phyloP scores from a whole-genome alignment of 768 basidiomycete genomes.

The Tricholoma matsutake region DNA sequence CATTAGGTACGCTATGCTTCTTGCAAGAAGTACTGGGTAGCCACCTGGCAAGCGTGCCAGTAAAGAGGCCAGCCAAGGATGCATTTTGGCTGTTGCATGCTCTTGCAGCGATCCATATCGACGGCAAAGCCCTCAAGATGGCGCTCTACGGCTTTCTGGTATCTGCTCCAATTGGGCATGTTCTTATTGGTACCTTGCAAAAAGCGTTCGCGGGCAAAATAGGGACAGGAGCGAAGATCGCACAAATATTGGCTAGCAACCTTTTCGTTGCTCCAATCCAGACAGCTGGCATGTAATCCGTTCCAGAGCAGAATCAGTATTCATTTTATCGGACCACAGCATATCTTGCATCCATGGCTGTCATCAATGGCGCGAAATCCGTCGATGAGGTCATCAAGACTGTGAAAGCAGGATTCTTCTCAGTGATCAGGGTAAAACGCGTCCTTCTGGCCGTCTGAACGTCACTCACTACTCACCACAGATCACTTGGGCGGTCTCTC shows the following conservation, averaged over 20 bases:
- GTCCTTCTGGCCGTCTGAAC: background rate
- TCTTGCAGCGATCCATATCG: slow-evolving; percentile 56
- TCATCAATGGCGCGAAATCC: slow-evolving; percentile 78
- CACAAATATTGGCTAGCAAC: slow-evolving; percentile 74
- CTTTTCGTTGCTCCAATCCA: slow-evolving; percentile 76
- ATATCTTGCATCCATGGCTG: slow-evolving; percentile 75
- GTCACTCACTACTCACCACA: slow-evolving; percentile 23
- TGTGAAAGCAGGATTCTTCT: slow-evolving; percentile 69
- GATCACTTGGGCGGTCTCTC: slow-evolving; percentile 81
- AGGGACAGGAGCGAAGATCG: slow-evolving; percentile 57
- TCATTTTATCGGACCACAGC: slow-evolving; percentile 33
- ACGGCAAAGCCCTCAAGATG: slow-evolving; percentile 79
- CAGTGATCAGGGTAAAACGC: slow-evolving; percentile 62
- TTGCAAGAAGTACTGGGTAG: slow-evolving; percentile 82
- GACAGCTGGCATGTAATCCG: slow-evolving; percentile 47
- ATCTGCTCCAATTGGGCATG: slow-evolving; percentile 78
- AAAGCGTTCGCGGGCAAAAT: slow-evolving; percentile 75
- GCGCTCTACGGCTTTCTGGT: slow-evolving; percentile 79
- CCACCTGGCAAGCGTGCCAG: slow-evolving; percentile 61
- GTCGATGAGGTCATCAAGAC: slow-evolving; percentile 61
- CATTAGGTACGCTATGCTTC: slow-evolving; percentile 51
- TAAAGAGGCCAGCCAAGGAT: slow-evolving; percentile 46
- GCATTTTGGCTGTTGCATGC: slow-evolving; percentile 49
- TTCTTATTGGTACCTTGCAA: slow-evolving; percentile 70
- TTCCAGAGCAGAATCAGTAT: background rate